phyloP scores from a whole-genome alignment of 106 monocot genomes.

The Vanilla planifolia region DNA sequence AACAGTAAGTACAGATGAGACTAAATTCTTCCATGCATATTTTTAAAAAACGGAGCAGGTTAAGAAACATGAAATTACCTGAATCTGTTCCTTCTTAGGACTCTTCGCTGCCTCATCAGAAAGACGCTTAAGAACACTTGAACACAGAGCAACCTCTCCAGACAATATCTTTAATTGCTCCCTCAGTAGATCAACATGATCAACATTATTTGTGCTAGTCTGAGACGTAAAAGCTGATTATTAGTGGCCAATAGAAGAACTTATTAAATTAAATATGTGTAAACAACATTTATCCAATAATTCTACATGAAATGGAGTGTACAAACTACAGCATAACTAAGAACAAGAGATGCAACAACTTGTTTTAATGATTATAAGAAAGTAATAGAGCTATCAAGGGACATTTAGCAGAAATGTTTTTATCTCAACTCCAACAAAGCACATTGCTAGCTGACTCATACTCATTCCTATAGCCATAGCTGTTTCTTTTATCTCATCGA shows the following conservation, averaged over 20 bases:
- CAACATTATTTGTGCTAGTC: constrained; percentile 61
- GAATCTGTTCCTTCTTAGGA: constrained; percentile 70
- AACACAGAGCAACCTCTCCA: constrained; percentile 84
- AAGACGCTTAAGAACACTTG: constrained; percentile 74
- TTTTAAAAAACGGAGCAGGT: not conserved
- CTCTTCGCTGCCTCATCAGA: constrained; percentile 66
- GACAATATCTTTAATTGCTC: constrained; percentile 86
- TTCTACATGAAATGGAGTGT: too few relatives aligned
- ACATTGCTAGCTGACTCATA: too few relatives aligned
- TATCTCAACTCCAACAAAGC: too few relatives aligned
- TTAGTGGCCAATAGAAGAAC: not conserved
- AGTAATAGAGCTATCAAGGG: too few relatives aligned
- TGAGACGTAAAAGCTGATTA: constrained; percentile 15
- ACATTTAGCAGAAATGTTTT: too few relatives aligned
- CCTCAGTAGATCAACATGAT: constrained; percentile 72
- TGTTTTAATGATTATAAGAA: too few relatives aligned
- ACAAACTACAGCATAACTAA: too few relatives aligned
- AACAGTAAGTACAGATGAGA: constrained; percentile 1
- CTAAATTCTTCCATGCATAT: not conserved
- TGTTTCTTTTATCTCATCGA: too few relatives aligned
- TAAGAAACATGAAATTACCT: constrained; percentile 33
- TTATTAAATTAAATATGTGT: too few relatives aligned
- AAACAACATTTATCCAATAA: too few relatives aligned
- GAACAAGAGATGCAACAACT: too few relatives aligned
- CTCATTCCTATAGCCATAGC: too few relatives aligned